Base-by-base conservation (phyloP, 2,329 filamentous ascomycete species). In the Colletotrichum aenigma region DNA sequence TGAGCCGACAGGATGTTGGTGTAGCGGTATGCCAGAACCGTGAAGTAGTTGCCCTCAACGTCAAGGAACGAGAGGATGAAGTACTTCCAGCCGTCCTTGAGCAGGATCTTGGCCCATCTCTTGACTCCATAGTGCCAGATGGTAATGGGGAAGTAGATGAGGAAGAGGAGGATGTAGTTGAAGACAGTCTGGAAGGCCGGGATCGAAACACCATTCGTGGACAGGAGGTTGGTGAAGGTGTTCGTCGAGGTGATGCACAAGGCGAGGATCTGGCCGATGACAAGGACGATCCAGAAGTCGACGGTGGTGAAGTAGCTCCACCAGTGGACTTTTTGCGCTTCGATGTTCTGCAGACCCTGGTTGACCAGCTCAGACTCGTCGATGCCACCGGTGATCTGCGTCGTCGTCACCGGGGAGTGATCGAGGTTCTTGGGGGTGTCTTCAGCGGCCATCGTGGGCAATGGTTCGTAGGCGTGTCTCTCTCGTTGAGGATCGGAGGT, bases 21-120 rank as follows among this genome's bases (percentile, higher is more conserved):
- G 88, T 97, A 93, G 75, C 94, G 91, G 87, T 98, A 99, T 7
- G 96, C 97, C 66, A 98, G 90, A 66, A 99, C 96, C 81, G 96
- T 96, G 83, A 98, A 98, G 88, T 98, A 99, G 87, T 99, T 99
- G 77, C 97, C 97, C 86, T 98, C 91, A 66, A 98, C 96, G 82
- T 99, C 97, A 79, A 97, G 91, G 85, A 98, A 98, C 68, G 94
- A 93, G 76, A 99, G 91, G 84, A 98, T 95, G 80, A 98, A 90
- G 87, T 97, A 98, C 86, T 95, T 95, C 97, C 96, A 98, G 74
- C 96, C 95, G 82, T 97, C 93, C 76, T 89, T 90, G 68, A 87
- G 83, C 16, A 96, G 81, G 71, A 97, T 83, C 65, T 87, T 86
- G 62, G 86, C 82, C 90, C 94, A 98, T 80, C 91, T 91, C 81